Percentiles rank a stretch among this genome's conserved stretches.
These are phyloP conservation scores for Colletotrichum camelliae DNA, from an alignment of 2,329 filamentous ascomycete species.

Conservation along the genomic window DNA sequence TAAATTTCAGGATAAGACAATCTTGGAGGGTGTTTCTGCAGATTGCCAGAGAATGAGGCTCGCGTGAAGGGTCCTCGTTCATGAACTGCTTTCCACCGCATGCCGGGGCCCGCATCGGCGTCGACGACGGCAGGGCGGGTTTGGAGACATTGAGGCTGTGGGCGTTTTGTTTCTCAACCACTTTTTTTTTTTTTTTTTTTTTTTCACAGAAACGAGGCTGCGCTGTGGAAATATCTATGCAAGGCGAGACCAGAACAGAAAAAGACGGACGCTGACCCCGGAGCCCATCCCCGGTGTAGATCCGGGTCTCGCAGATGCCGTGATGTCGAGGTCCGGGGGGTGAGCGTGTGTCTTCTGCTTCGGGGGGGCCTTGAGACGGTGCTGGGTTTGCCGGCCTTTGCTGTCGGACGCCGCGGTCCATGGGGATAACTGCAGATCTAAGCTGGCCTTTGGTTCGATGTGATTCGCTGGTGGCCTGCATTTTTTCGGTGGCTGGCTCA, in stretches of 20 bases:
- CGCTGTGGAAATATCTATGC: neutral
- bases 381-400: neutral
- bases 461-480: neutral
- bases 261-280: neutral
- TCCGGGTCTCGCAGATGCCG: constrained; percentile 5
- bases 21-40: neutral
- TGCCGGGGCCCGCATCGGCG: neutral
- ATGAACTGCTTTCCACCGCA: neutral
- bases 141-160: neutral
- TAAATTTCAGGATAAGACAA: neutral
- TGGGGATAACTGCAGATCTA: neutral
- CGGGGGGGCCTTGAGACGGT: neutral
- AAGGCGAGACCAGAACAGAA: neutral
- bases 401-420: neutral
- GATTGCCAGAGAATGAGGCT: neutral
- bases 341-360: neutral
- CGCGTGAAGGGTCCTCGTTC: neutral
- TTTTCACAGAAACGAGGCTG: neutral
- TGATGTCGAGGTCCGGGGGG: neutral
- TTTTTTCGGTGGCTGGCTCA: neutral
- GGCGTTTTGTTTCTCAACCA: neutral
- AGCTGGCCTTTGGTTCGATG: neutral
- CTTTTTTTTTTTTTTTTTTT: neutral
- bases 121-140: neutral
- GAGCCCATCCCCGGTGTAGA: neutral